A percentile compares a stretch with the other conserved stretches of the same genome.
These are phyloP conservation scores for Scenedesmus sp. DNA, from an alignment of 163 green algal genomes.

Conservation along the genomic window DNA sequence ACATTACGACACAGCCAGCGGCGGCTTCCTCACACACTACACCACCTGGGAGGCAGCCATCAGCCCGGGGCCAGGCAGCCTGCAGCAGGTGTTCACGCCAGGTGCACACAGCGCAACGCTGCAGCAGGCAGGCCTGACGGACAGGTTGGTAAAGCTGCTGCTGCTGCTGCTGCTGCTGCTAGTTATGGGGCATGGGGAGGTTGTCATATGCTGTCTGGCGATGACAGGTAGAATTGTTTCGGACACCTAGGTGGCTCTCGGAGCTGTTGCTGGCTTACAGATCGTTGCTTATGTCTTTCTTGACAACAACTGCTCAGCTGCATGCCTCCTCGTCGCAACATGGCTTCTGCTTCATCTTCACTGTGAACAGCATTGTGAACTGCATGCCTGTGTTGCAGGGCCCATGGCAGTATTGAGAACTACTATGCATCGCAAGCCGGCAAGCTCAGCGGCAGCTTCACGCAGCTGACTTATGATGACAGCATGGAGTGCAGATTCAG, in stretches of 20 bases:
- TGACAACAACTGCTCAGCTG: too few species aligned
- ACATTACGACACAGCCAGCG: slow-evolving; percentile 27
- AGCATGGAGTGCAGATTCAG: slow-evolving; percentile 11
- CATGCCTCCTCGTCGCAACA: too few species aligned
- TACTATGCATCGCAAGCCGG: not conserved
- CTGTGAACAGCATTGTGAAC: too few species aligned
- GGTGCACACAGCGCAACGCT: slow-evolving; percentile 21
- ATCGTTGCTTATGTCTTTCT: too few species aligned
- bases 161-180: slow-evolving; percentile 16
- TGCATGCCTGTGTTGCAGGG: slow-evolving; percentile 6
- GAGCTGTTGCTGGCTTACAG: too few species aligned
- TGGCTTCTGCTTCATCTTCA: too few species aligned
- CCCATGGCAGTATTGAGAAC: not conserved
- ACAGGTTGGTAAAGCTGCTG: slow-evolving; percentile 10
- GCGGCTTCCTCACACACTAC: slow-evolving; percentile 37
- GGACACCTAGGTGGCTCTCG: too few species aligned
- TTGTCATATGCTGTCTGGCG: not conserved
- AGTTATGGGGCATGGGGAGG: not conserved
- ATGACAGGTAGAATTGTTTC: too few species aligned
- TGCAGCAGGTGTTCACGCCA: slow-evolving; percentile 34
- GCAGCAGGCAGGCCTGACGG: slow-evolving; percentile 24
- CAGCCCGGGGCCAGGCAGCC: not conserved
- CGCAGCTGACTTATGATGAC: not conserved
- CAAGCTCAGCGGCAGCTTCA: not conserved
- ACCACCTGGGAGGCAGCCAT: slow-evolving; percentile 38